Conservation (phyloP, 108 stramenopile genomes). For the Heterococcus sp. region DNA sequence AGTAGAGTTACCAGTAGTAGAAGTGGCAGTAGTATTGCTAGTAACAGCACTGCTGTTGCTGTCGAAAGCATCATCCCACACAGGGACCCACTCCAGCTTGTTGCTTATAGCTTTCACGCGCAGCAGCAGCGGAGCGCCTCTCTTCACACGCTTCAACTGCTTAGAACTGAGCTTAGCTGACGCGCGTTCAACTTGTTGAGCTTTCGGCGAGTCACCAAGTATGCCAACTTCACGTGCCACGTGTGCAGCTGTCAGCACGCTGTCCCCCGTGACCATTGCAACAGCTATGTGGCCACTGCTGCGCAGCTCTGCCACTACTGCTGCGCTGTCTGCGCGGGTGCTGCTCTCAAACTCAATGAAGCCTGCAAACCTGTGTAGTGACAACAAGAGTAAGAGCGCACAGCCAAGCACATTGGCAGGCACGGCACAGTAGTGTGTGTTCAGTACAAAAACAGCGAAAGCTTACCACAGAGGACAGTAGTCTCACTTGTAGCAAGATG, state of each 20-base stretch:
- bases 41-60: too few species aligned
- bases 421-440: too few species aligned
- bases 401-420: too few species aligned
- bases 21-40: too few species aligned
- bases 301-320: conserved; percentile 56
- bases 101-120: too few species aligned
- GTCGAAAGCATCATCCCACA: neutral
- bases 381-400: too few species aligned
- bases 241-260: conserved; percentile 79
- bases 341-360: conserved; percentile 87
- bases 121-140: neutral
- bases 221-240: conserved; percentile 73
- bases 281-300: conserved; percentile 76
- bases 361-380: conserved; percentile 66
- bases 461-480: too few species aligned
- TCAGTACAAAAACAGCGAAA: too few species aligned
- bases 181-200: too few species aligned
- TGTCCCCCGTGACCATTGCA: conserved; percentile 93
- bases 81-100: neutral
- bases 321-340: conserved; percentile 41
- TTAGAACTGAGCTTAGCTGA: neutral
- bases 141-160: neutral
- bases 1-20: too few species aligned
- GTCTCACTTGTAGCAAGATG: too few species aligned
- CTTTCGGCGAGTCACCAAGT: neutral